phyloP scores from a whole-genome alignment of 805 yeast species.

The Schwanniomyces sp. region DNA sequence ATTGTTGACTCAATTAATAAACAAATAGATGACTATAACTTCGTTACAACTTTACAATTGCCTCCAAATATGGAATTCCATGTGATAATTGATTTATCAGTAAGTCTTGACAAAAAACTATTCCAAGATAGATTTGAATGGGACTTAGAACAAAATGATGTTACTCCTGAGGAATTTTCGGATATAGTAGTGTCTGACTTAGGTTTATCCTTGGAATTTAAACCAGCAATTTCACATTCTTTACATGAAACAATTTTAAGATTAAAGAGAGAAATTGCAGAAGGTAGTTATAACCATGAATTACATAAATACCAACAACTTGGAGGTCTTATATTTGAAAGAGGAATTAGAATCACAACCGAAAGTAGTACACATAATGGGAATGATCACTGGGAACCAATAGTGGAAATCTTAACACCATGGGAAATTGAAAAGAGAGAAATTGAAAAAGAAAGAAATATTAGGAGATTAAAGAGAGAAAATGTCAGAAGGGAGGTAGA shows the following conservation, averaged over 20 bases:
- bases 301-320: slow-evolving; percentile 43
- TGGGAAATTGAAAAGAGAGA: slow-evolving; percentile 95
- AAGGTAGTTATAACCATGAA: slow-evolving; percentile 46
- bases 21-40: slow-evolving; percentile 76
- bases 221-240: slow-evolving; percentile 85
- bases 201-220: slow-evolving; percentile 81
- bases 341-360: slow-evolving; percentile 45
- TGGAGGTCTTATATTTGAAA: slow-evolving; percentile 43
- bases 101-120: slow-evolving; percentile 77
- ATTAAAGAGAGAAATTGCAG: slow-evolving; percentile 79
- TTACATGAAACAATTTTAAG: slow-evolving; percentile 77
- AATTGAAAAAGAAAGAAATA: slow-evolving; percentile 88
- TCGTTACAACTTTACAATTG: slow-evolving; percentile 61
- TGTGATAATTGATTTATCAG: slow-evolving; percentile 77
- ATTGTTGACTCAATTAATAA: slow-evolving; percentile 72
- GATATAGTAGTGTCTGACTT: slow-evolving; percentile 77
- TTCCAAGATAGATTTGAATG: slow-evolving; percentile 94
- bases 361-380: slow-evolving; percentile 71
- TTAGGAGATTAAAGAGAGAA: slow-evolving; percentile 91
- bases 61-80: slow-evolving; percentile 61
- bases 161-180: slow-evolving; percentile 86
- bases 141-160: slow-evolving; percentile 60
- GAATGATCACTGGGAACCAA: slow-evolving; percentile 86
- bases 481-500: slow-evolving; percentile 62
- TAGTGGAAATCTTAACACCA: slow-evolving; percentile 79